Base-by-base conservation (phyloP, 345 rosid species). In the Kandelia obovata region DNA sequence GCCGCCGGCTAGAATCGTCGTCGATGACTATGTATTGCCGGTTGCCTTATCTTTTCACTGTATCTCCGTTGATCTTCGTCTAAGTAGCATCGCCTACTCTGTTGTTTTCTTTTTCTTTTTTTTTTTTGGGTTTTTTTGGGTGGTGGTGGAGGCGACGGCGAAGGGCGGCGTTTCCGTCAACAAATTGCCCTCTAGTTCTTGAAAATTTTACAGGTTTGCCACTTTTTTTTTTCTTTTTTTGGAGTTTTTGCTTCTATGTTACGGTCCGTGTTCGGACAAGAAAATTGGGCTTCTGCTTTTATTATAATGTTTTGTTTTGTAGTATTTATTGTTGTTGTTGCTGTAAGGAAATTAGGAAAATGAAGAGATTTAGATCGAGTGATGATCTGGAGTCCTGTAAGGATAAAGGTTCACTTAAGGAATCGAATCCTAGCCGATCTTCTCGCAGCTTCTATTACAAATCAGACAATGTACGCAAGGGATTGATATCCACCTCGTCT, bases 361-460 rank as follows among this genome's bases (percentile, higher is more conserved):
- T 87, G 98, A 92, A 92, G 91, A 82, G 97, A 34, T 75, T 89
- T 82, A 87, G 92, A 81, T 92, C 98, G 53, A 89, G 85, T 74
- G 92, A 87, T 53, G 96, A 90, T 82, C 85, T 90, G 34, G 89
- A 83, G 77, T 88, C 86, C 26, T 81, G 66, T 1, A 74, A 69
- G 39, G 93, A 87, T 27, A 88, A 86, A 61, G 77, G 47, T 69
- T 67, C 71, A 2, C 67, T 62, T 10, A 84, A 84, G 64, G 92
- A 83, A 23, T 65, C 84, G 73, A 84, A 80, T 71, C 83, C 77
- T 26, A 80, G 77, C 70, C 84, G 89, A 25, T 69, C 87, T 17
- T 78, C 90, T 27, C 85, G 97, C 23, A 75, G 89, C 68, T 83
- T 82, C 64, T 81, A 82, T 70, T 78, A 84, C 82, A 79, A 81